These are phyloP conservation scores for Penicillium brevicompactum DNA, from an alignment of 2,329 filamentous ascomycete genomes.

Conservation along the genomic window DNA sequence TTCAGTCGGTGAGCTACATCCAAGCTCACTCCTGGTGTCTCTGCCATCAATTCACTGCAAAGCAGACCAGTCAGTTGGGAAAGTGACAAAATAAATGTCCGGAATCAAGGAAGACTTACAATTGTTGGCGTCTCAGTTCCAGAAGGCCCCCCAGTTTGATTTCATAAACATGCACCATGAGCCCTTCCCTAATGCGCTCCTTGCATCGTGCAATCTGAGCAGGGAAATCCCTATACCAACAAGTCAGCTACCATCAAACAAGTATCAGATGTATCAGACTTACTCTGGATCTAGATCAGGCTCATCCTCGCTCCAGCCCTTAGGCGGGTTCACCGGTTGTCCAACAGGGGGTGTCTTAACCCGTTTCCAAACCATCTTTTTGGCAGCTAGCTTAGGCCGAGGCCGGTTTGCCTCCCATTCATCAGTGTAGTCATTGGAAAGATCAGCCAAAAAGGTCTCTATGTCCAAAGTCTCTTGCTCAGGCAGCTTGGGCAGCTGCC, in stretches of 20 bases:
- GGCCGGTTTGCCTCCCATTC: background rate
- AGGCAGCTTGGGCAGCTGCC: background rate
- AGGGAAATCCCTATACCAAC: background rate
- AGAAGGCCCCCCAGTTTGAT: background rate
- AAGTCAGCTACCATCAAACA: background rate
- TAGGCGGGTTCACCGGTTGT: background rate
- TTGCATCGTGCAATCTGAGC: slow-evolving; percentile 1
- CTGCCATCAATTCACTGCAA: background rate
- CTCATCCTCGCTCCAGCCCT: slow-evolving; percentile 1
- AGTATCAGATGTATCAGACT: background rate
- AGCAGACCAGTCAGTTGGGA: background rate
- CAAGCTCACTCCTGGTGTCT: background rate
- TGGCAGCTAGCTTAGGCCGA: background rate
- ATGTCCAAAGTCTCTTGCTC: background rate
- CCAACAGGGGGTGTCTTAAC: background rate
- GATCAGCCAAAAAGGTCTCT: background rate
- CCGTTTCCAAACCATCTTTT: background rate
- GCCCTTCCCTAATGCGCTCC: background rate
- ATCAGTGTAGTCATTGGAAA: background rate
- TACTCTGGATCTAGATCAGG: slow-evolving; percentile 1
- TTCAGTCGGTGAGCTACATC: background rate
- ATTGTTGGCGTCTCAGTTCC: background rate
- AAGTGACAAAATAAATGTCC: background rate
- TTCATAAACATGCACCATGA: background rate
- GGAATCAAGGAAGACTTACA: background rate